Percentiles rank a stretch among this genome's conserved stretches.
Conservation (phyloP, 2,329 filamentous ascomycete species). For the Pseudogymnoascus sp. region DNA sequence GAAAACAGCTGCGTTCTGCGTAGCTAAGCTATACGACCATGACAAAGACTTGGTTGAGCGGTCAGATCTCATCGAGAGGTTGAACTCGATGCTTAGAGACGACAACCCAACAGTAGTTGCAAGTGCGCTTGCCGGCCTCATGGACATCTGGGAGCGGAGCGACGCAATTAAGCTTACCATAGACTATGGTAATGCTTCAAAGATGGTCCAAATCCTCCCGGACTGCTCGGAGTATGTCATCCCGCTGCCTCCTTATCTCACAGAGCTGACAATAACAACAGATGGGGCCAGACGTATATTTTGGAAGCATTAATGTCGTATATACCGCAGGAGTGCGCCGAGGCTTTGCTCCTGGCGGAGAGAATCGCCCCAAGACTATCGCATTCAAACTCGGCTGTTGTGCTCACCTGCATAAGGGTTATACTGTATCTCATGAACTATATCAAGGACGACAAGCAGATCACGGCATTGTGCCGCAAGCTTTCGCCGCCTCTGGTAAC, state of each 20-base stretch:
- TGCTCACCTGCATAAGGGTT: constrained; percentile 90
- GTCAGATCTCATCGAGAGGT: constrained; percentile 83
- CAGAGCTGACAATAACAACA: constrained; percentile 31
- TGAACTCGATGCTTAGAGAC: constrained; percentile 84
- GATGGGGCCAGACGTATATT: constrained; percentile 98
- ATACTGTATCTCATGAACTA: constrained; percentile 99
- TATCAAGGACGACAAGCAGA: constrained; percentile 83
- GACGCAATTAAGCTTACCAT: constrained; percentile 97
- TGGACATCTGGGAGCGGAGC: constrained; percentile 98
- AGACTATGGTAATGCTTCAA: constrained; percentile 93
- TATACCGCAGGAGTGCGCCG: constrained; percentile 81
- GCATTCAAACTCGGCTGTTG: constrained; percentile 93
- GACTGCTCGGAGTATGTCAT: constrained; percentile 86
- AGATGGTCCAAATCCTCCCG: constrained; percentile 91
- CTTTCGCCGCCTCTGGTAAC: constrained; percentile 92
- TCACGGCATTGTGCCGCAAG: constrained; percentile 80
- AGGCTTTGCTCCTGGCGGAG: constrained; percentile 84
- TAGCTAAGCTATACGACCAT: constrained; percentile 96
- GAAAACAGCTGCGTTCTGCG: constrained; percentile 92
- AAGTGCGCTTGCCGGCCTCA: constrained; percentile 79
- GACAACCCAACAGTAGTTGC: constrained; percentile 97
- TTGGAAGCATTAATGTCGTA: constrained; percentile 97
- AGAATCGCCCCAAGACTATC: constrained; percentile 91
- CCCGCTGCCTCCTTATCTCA: neutral
- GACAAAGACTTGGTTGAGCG: constrained; percentile 82